A percentile compares a stretch with the other conserved stretches of the same genome.
Conservation (phyloP, 1,284 basidiomycete genomes). For the Schizophyllum commune region DNA sequence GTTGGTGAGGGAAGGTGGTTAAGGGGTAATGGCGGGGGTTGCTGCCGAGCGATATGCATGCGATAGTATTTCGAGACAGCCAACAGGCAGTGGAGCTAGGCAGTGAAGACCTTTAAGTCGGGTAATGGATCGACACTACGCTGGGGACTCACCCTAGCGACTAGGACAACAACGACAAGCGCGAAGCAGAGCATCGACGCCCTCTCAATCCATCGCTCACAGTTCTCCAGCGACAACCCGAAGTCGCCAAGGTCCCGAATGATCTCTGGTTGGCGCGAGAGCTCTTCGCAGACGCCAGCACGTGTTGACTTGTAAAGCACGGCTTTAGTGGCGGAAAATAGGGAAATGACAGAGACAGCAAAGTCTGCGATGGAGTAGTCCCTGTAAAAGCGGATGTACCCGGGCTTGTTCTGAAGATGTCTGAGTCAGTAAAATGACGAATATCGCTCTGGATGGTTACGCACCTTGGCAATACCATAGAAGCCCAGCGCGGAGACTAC, state of each 20-base stretch:
- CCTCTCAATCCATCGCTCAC: constrained; percentile 68
- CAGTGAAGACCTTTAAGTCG: neutral
- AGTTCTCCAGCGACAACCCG: constrained; percentile 68
- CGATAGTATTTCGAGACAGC: neutral
- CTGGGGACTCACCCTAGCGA: constrained; percentile 48
- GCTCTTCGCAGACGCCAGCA: constrained; percentile 59
- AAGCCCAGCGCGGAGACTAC: constrained; percentile 56
- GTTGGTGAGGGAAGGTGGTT: neutral
- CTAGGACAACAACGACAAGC: constrained; percentile 51
- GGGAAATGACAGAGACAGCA: constrained; percentile 37
- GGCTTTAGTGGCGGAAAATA: constrained; percentile 37
- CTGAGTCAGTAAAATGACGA: constrained; percentile 3
- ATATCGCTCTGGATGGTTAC: constrained; percentile 8
- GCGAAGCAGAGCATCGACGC: constrained; percentile 50
- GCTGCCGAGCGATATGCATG: neutral
- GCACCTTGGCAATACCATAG: constrained; percentile 59
- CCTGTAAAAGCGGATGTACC: constrained; percentile 54
- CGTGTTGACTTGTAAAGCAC: constrained; percentile 51
- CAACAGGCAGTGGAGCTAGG: neutral
- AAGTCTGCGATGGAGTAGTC: constrained; percentile 73
- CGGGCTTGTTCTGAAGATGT: constrained; percentile 37
- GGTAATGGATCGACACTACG: constrained; percentile 3
- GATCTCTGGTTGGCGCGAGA: constrained; percentile 65
- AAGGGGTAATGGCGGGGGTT: neutral
- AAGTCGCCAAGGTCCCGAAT: constrained; percentile 63